Percentiles rank a stretch among this genome's conserved stretches.
Evolutionary conservation across 2,329 filamentous ascomycete genomes (phyloP).

Genomic region (Cordyceps tenuipes): DNA sequence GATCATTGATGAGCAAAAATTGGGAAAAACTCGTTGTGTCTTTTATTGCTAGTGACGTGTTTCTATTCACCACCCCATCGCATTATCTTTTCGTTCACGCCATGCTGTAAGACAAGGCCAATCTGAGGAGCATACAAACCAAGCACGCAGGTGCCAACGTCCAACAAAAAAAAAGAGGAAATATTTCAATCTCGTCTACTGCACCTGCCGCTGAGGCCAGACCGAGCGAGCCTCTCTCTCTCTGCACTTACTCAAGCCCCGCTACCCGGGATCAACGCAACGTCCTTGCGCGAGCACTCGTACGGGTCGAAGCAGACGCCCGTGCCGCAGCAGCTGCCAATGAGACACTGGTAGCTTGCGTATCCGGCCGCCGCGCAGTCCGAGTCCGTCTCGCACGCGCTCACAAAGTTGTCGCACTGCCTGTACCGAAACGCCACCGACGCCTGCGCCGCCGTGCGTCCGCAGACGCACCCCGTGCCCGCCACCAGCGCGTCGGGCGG

Average conservation of each 20-base stretch:
- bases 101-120: background rate
- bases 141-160: background rate
- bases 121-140: background rate
- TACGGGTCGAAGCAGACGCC: conserved; percentile 30
- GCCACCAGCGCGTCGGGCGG: conserved; percentile 22
- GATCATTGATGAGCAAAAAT: conserved; percentile 6
- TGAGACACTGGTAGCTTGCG: conserved; percentile 23
- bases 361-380: conserved; percentile 22
- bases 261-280: conserved; percentile 19
- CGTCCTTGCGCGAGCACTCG: conserved; percentile 28
- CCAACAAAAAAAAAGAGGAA: no score
- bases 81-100: background rate
- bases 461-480: conserved; percentile 27
- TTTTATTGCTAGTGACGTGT: background rate
- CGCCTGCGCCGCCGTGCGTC: conserved; percentile 18
- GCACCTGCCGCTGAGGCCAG: background rate
- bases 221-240: no score
- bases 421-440: conserved; percentile 24
- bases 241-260: background rate
- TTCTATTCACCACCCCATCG: background rate
- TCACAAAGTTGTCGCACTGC: conserved; percentile 26
- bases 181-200: background rate
- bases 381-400: conserved; percentile 18
- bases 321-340: conserved; percentile 27
- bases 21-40: background rate